A percentile compares a stretch with the other conserved stretches of the same genome.
Conservation (phyloP, 768 basidiomycete species). For the Auriscalpium microsporum region DNA sequence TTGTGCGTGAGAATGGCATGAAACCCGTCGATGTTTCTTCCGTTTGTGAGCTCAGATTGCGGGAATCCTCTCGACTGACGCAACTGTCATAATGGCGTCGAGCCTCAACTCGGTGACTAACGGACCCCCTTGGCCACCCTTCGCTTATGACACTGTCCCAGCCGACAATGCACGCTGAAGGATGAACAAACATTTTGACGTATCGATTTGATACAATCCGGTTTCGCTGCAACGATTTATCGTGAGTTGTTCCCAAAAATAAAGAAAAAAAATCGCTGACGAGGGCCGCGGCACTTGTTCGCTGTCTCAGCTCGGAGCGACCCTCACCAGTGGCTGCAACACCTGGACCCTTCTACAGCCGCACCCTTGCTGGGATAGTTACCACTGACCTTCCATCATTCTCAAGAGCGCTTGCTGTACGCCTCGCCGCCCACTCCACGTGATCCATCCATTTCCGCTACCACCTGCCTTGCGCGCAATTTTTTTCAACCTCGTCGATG, state of each 20-base stretch:
- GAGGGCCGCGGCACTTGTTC: conserved; percentile 27
- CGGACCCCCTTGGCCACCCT: conserved; percentile 80
- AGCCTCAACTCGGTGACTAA: conserved; percentile 8
- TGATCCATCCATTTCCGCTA: conserved; percentile 56
- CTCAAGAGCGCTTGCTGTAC: conserved; percentile 89
- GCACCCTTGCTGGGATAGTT: conserved; percentile 67
- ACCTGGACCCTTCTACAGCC: conserved; percentile 37
- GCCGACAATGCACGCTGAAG: conserved; percentile 90
- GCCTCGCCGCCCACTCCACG: conserved; percentile 90
- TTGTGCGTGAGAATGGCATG: conserved; percentile 69
- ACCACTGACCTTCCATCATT: conserved; percentile 90
- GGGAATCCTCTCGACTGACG: conserved; percentile 85
- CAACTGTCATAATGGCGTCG: not conserved
- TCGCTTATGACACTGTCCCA: conserved; percentile 75
- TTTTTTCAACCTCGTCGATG: conserved; percentile 96
- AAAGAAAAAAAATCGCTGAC: conserved; percentile 14
- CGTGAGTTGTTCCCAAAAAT: not conserved
- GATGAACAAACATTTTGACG: conserved; percentile 93
- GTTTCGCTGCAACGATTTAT: conserved; percentile 33
- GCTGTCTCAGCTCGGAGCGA: conserved; percentile 43
- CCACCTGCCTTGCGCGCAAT: conserved; percentile 55
- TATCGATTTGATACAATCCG: conserved; percentile 76
- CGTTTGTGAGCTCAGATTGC: conserved; percentile 36
- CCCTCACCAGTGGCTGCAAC: conserved; percentile 33
- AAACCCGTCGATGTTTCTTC: conserved; percentile 28